A percentile compares a stretch with the other conserved stretches of the same genome.
Conservation (phyloP, 305 asterid genomes). For the Fraxinus paxiana region DNA sequence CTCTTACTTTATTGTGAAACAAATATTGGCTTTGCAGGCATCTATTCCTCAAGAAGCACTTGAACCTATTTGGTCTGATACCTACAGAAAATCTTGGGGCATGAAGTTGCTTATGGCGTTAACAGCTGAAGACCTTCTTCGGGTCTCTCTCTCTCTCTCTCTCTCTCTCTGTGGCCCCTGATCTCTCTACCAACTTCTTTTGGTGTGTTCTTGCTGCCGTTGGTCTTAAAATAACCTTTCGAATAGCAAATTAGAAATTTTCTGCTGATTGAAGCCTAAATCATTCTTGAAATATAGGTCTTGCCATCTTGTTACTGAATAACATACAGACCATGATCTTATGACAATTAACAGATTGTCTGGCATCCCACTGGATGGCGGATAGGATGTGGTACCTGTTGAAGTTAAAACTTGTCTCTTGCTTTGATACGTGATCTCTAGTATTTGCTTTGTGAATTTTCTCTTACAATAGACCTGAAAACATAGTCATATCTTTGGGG, state of each 20-base stretch:
- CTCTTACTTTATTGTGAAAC: constrained; percentile 13
- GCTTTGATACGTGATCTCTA: not conserved
- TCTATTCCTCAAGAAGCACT: constrained; percentile 70
- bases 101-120: constrained; percentile 52
- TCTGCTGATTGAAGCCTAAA: not conserved
- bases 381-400: not conserved
- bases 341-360: not conserved
- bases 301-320: not conserved
- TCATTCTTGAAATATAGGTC: not conserved
- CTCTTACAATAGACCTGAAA: not conserved
- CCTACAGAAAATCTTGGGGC: constrained; percentile 56
- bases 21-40: constrained; percentile 48
- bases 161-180: not conserved
- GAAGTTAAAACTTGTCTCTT: not conserved
- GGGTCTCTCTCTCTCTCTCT: constrained; percentile 38
- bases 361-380: not conserved
- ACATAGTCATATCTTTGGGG: not conserved
- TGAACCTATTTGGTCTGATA: constrained; percentile 63
- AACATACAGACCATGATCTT: not conserved
- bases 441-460: not conserved
- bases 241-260: not conserved
- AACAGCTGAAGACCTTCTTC: constrained; percentile 66
- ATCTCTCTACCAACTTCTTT: not conserved
- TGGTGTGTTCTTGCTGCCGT: not conserved
- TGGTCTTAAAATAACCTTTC: not conserved